Percentiles rank a stretch among this genome's conserved stretches.
Evolutionary conservation across 2,329 filamentous ascomycete species (phyloP).

Genomic region (Lecanoromycetidae sp.): DNA sequence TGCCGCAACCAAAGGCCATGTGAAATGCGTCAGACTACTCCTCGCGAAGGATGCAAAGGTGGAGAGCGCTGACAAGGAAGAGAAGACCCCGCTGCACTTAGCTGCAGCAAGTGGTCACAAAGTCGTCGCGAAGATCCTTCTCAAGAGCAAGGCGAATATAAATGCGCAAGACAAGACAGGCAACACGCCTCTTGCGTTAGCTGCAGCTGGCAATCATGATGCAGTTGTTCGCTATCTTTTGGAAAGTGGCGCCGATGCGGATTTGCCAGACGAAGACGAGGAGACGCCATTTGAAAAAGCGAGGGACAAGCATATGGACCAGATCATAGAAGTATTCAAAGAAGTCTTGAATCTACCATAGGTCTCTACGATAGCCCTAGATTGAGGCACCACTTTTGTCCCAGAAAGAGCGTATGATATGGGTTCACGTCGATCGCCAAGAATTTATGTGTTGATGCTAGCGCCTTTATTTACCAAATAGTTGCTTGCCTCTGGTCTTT

Average conservation of each 20-base stretch:
- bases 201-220: slow-evolving; percentile 9
- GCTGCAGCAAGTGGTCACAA: slow-evolving; percentile 14
- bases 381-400: no score
- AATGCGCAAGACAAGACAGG: slow-evolving; percentile 11
- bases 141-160: slow-evolving; percentile 8
- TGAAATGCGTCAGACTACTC: slow-evolving; percentile 5
- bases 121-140: slow-evolving; percentile 11
- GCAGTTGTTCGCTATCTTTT: slow-evolving; percentile 11
- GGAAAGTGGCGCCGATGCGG: slow-evolving; percentile 6
- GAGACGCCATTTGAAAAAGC: slow-evolving; percentile 15
- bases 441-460: no score
- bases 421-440: no score
- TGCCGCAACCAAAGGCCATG: slow-evolving; percentile 11
- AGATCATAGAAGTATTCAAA: slow-evolving; percentile 9
- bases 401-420: no score
- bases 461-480: no score
- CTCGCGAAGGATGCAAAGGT: slow-evolving; percentile 12
- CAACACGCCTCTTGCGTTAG: slow-evolving; percentile 14
- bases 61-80: slow-evolving; percentile 7
- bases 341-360: not conserved
- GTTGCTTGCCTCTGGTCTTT: no score
- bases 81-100: slow-evolving; percentile 6
- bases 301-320: slow-evolving; percentile 5
- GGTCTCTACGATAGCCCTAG: not conserved
- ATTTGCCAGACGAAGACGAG: slow-evolving; percentile 12